A percentile compares a stretch with the other conserved stretches of the same genome.
Evolutionary conservation across 1,139 yeast species (phyloP).

Genomic region (Pichiaceae sp.): DNA sequence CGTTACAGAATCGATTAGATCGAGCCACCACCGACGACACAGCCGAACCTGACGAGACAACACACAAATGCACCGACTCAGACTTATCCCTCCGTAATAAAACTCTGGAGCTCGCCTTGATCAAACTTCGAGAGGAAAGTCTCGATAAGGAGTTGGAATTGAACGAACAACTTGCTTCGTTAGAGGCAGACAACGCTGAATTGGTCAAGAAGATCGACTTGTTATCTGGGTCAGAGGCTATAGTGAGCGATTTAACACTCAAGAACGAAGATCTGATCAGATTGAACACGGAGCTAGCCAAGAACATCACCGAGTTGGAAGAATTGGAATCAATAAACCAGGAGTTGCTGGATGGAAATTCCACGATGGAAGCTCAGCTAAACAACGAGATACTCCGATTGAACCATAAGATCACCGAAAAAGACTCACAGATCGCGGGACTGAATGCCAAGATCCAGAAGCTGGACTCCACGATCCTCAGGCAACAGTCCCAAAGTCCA

Average conservation of each 20-base stretch:
- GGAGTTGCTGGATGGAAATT: constrained; percentile 42
- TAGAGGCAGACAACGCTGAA: constrained; percentile 2
- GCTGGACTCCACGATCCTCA: constrained; percentile 28
- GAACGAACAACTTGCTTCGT: constrained; percentile 12
- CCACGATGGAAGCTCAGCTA: constrained; percentile 27
- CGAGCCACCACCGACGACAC: too few species aligned
- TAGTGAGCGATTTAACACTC: constrained; percentile 49
- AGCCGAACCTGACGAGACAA: too few species aligned
- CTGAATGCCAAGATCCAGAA: constrained; percentile 30
- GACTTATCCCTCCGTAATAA: too few species aligned
- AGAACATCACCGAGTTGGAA: constrained; percentile 46
- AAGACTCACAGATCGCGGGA: constrained; percentile 13
- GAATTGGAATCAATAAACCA: constrained; percentile 52
- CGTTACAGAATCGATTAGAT: too few species aligned
- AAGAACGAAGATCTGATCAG: constrained; percentile 41
- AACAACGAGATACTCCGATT: constrained; percentile 21
- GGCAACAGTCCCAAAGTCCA: background rate
- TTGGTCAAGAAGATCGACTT: background rate
- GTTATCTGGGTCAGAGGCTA: constrained; percentile 29
- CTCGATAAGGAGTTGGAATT: constrained; percentile 19
- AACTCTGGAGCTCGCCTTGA: constrained; percentile 23
- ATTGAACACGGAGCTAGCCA: constrained; percentile 31
- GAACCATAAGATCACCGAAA: constrained; percentile 30
- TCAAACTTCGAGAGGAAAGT: constrained; percentile 31
- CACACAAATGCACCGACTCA: too few species aligned